Conservation (phyloP, 306 rosid genomes). For the Rubus idaeus region DNA sequence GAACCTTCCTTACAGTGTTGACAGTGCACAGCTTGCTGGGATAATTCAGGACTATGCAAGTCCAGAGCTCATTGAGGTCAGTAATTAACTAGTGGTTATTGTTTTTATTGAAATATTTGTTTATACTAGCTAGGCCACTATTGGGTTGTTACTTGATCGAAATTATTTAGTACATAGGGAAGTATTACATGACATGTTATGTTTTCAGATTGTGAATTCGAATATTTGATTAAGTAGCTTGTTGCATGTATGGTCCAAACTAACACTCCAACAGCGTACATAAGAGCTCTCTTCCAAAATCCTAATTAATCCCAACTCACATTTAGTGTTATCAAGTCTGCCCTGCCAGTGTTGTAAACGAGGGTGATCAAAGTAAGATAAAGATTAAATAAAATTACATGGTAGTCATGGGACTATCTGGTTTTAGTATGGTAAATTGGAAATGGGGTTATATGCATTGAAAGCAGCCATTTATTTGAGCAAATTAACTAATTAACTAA, state of each 20-base stretch:
- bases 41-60: slow-evolving; percentile 70
- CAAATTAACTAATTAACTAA: neutral
- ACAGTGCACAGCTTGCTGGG: slow-evolving; percentile 95
- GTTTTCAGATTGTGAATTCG: neutral
- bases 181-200: neutral
- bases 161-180: neutral
- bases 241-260: neutral
- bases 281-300: neutral
- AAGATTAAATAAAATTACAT: neutral
- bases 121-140: neutral
- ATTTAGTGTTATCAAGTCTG: neutral
- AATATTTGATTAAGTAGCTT: neutral
- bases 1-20: slow-evolving; percentile 90
- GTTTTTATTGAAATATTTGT: neutral
- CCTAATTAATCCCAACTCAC: neutral
- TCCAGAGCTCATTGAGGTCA: slow-evolving; percentile 89
- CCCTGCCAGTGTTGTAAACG: neutral
- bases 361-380: neutral
- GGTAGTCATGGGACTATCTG: neutral
- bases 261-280: neutral
- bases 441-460: neutral
- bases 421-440: neutral
- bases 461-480: neutral
- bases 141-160: neutral
- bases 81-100: neutral